Evolutionary conservation across 164 flowering plant species (phyloP).

Genomic region (Paratinospora sagittata): DNA sequence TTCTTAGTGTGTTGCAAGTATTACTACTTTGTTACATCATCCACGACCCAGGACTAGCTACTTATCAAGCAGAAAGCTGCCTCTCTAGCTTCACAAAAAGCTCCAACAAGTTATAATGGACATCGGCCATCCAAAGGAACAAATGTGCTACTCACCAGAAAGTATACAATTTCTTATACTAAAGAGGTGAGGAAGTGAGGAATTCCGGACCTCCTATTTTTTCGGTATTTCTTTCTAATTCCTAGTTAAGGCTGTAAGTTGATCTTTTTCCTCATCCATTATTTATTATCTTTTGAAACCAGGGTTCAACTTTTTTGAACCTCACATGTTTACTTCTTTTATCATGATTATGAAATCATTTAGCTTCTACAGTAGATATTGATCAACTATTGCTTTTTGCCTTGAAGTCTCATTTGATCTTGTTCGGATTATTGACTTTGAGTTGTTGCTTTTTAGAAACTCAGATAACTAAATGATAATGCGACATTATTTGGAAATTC

Average conservation of each 20-base stretch:
- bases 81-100: neutral
- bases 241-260: too few species aligned
- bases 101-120: neutral
- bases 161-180: too few species aligned
- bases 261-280: too few species aligned
- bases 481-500: neutral
- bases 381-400: neutral
- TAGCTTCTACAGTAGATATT: neutral
- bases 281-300: too few species aligned
- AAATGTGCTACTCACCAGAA: too few species aligned
- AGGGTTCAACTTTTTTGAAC: too few species aligned
- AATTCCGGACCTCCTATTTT: neutral
- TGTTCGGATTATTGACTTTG: neutral
- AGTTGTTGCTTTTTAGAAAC: neutral
- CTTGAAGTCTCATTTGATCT: neutral
- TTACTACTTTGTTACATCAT: neutral
- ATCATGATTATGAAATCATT: too few species aligned
- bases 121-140: neutral
- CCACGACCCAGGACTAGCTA: neutral
- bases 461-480: neutral
- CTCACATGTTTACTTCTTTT: too few species aligned
- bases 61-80: neutral
- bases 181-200: neutral
- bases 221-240: neutral
- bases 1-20: neutral